Conservation (phyloP, 2,329 filamentous ascomycete species). For the Microcyclosporella mali region DNA sequence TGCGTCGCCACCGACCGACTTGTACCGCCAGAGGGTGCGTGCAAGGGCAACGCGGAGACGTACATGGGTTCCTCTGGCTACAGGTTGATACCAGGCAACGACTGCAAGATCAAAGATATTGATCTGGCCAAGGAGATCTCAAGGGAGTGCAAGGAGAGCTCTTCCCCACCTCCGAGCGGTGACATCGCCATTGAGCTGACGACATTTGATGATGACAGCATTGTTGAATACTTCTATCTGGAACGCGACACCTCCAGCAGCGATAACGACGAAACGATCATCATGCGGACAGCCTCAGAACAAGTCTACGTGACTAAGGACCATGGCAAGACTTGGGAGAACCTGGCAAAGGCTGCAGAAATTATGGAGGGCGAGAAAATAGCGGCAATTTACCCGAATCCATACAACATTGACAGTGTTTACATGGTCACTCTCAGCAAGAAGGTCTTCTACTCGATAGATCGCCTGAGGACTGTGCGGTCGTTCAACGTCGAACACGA, state of each 20-base stretch:
- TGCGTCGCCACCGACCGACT: constrained; percentile 63
- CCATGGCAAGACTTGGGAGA: constrained; percentile 81
- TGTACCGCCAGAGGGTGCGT: constrained; percentile 63
- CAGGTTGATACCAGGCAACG: constrained; percentile 70
- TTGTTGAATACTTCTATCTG: constrained; percentile 63
- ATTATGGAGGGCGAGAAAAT: constrained; percentile 66
- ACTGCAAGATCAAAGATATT: constrained; percentile 37
- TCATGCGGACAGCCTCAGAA: constrained; percentile 53
- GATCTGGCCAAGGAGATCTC: constrained; percentile 53
- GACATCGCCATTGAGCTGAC: constrained; percentile 58
- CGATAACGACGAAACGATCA: constrained; percentile 67
- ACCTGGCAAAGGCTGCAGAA: no score
- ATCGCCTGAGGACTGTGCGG: constrained; percentile 69
- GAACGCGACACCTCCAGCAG: constrained; percentile 58
- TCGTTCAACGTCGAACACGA: constrained; percentile 64
- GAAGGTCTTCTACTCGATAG: constrained; percentile 70
- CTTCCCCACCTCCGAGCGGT: constrained; percentile 53
- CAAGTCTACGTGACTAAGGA: constrained; percentile 71
- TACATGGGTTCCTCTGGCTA: constrained; percentile 87
- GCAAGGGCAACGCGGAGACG: constrained; percentile 63
- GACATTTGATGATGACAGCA: constrained; percentile 56
- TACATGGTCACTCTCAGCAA: constrained; percentile 72
- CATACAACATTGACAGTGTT: constrained; percentile 74
- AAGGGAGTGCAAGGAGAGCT: constrained; percentile 63
- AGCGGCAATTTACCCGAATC: constrained; percentile 66